Conservation (phyloP, 83 land plant species). For the Picea abies region DNA sequence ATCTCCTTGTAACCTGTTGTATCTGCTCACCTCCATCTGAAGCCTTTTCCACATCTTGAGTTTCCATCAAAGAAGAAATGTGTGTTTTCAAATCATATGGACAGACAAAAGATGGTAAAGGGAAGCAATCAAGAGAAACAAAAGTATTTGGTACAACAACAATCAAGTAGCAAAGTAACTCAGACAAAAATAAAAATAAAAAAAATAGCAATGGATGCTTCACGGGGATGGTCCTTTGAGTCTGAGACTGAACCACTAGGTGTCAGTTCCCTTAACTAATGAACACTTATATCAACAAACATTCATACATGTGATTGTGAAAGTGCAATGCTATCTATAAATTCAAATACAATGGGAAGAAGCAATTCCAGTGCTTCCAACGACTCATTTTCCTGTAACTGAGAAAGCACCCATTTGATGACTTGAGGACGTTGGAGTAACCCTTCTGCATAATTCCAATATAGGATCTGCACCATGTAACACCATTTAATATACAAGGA, state of each 20-base stretch:
- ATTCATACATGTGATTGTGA: conserved; percentile 81
- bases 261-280: conserved; percentile 51
- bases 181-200: too few species aligned
- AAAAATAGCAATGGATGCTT: conserved; percentile 47
- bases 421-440: conserved; percentile 75
- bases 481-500: conserved; percentile 83
- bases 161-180: conserved; percentile 82
- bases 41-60: conserved; percentile 26
- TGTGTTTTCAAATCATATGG: conserved; percentile 28
- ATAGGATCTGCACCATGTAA: conserved; percentile 79
- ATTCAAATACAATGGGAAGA: conserved; percentile 74
- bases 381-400: conserved; percentile 89
- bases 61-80: conserved; percentile 13
- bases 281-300: conserved; percentile 66
- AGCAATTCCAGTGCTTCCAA: conserved; percentile 76
- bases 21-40: not conserved
- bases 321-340: conserved; percentile 67
- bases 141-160: conserved; percentile 87
- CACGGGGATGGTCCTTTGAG: conserved; percentile 51
- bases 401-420: conserved; percentile 88
- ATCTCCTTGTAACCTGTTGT: too few species aligned
- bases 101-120: conserved; percentile 69
- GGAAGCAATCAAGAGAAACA: conserved; percentile 97
- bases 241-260: conserved; percentile 42
- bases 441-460: conserved; percentile 90